Evolutionary conservation across 2,329 filamentous ascomycete genomes (phyloP).

Genomic region (Trichothecium roseum): DNA sequence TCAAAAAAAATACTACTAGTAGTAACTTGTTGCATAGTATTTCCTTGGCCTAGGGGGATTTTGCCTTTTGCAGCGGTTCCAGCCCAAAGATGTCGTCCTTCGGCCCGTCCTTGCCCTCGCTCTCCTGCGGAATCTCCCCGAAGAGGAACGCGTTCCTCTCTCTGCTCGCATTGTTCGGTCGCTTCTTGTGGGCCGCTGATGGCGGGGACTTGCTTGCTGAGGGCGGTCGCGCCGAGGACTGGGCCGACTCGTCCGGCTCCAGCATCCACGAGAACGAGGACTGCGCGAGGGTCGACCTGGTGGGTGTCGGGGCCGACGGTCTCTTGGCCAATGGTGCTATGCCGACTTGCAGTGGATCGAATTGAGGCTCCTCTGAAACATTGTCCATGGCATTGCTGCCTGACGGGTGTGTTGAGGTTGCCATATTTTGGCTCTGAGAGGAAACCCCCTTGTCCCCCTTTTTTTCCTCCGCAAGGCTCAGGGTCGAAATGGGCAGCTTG

Average conservation of each 20-base stretch:
- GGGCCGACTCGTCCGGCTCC: slow-evolving; percentile 36
- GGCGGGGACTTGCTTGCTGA: slow-evolving; percentile 18
- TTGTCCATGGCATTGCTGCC: too few relatives aligned
- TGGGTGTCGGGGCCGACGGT: slow-evolving; percentile 34
- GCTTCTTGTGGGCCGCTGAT: slow-evolving; percentile 23
- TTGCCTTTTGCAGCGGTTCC: slow-evolving; percentile 31
- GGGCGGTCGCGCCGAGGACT: slow-evolving; percentile 9
- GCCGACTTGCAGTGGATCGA: not conserved
- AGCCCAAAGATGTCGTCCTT: slow-evolving; percentile 45
- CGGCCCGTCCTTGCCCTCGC: slow-evolving; percentile 21
- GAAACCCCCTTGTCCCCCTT: too few relatives aligned
- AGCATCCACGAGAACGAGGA: slow-evolving; percentile 77
- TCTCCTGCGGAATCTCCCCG: slow-evolving; percentile 36
- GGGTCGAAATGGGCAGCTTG: not conserved
- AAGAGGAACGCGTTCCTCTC: slow-evolving; percentile 51
- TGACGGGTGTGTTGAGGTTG: too few relatives aligned
- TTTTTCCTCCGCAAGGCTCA: too few relatives aligned
- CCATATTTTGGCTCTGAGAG: too few relatives aligned
- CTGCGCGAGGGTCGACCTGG: slow-evolving; percentile 57
- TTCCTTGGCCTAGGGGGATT: slow-evolving; percentile 4
- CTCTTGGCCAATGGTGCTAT: not conserved
- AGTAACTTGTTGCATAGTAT: too few relatives aligned
- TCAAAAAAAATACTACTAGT: too few relatives aligned
- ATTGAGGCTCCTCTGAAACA: not conserved
- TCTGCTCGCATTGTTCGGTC: slow-evolving; percentile 34